Conservation (phyloP, 1,284 basidiomycete genomes). For the Marasmius fiardii region DNA sequence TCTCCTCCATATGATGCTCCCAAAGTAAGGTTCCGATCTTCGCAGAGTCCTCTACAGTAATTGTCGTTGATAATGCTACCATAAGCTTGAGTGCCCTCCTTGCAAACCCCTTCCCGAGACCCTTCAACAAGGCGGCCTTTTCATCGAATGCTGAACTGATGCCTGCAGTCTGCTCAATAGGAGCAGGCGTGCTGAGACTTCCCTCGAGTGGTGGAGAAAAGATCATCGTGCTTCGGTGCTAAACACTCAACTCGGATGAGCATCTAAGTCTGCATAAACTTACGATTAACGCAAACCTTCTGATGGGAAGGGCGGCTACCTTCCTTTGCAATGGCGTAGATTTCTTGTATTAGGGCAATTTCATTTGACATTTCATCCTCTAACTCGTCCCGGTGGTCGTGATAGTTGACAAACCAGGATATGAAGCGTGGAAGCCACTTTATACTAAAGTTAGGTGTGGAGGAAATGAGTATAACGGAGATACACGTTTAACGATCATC, state of each 20-base stretch:
- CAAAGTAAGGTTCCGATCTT: slow-evolving; percentile 52
- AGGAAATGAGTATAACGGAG: slow-evolving; percentile 2
- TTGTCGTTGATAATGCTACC: slow-evolving; percentile 53
- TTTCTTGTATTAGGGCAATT: slow-evolving; percentile 40
- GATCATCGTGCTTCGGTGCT: slow-evolving; percentile 46
- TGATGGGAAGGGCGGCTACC: slow-evolving; percentile 33
- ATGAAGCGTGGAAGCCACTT: slow-evolving; percentile 54
- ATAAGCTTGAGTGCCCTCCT: slow-evolving; percentile 52
- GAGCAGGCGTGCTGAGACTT: slow-evolving; percentile 15
- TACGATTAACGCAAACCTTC: slow-evolving; percentile 32
- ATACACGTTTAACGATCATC: background rate
- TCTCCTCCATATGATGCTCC: slow-evolving; percentile 45
- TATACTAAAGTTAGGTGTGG: slow-evolving; percentile 34
- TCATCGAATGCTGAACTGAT: slow-evolving; percentile 30
- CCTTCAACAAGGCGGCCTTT: slow-evolving; percentile 36
- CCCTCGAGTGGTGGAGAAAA: slow-evolving; percentile 27
- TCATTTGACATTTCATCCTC: slow-evolving; percentile 42
- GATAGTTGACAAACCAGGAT: slow-evolving; percentile 46
- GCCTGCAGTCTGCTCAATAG: slow-evolving; percentile 15
- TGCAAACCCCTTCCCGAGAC: slow-evolving; percentile 42
- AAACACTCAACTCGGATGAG: slow-evolving; percentile 8
- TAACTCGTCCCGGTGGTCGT: slow-evolving; percentile 29
- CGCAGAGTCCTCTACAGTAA: slow-evolving; percentile 45
- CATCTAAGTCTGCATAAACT: background rate
- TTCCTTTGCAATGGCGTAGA: slow-evolving; percentile 50